A percentile compares a stretch with the other conserved stretches of the same genome.
phyloP scores from a whole-genome alignment of 2,329 filamentous ascomycete genomes.

The Scytalidium lignicola region DNA sequence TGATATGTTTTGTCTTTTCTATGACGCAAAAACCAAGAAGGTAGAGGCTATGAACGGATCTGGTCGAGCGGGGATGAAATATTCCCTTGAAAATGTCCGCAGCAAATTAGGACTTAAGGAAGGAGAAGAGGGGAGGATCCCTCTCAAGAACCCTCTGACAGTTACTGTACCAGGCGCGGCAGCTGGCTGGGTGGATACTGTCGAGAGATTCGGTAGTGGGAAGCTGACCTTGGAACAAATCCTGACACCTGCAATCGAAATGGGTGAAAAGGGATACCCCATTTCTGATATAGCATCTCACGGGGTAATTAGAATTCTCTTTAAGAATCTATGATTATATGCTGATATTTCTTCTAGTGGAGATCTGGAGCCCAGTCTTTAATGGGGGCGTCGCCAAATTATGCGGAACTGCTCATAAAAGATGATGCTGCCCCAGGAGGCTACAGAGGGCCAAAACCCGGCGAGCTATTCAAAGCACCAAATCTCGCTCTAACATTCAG shows the following conservation, averaged over 20 bases:
- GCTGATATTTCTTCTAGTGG: slow-evolving; percentile 55
- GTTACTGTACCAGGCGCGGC: slow-evolving; percentile 87
- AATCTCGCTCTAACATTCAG: slow-evolving; percentile 78
- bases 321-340: background rate
- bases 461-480: slow-evolving; percentile 86
- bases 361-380: slow-evolving; percentile 56
- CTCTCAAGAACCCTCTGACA: slow-evolving; percentile 70
- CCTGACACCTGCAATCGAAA: slow-evolving; percentile 72
- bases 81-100: slow-evolving; percentile 64
- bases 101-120: slow-evolving; percentile 61
- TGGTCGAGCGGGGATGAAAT: slow-evolving; percentile 69
- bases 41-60: slow-evolving; percentile 89
- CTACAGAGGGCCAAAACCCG: slow-evolving; percentile 67
- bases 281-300: slow-evolving; percentile 64
- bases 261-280: slow-evolving; percentile 85
- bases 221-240: slow-evolving; percentile 74
- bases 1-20: slow-evolving; percentile 95
- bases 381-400: slow-evolving; percentile 75
- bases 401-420: slow-evolving; percentile 77
- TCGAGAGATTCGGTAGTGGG: slow-evolving; percentile 85
- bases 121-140: slow-evolving; percentile 55
- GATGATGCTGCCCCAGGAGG: slow-evolving; percentile 65
- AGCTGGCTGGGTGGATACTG: slow-evolving; percentile 87
- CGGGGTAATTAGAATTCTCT: slow-evolving; percentile 15
- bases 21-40: slow-evolving; percentile 74